Base-by-base conservation (phyloP, 768 basidiomycete genomes). In the Amanita subjunquillea region DNA sequence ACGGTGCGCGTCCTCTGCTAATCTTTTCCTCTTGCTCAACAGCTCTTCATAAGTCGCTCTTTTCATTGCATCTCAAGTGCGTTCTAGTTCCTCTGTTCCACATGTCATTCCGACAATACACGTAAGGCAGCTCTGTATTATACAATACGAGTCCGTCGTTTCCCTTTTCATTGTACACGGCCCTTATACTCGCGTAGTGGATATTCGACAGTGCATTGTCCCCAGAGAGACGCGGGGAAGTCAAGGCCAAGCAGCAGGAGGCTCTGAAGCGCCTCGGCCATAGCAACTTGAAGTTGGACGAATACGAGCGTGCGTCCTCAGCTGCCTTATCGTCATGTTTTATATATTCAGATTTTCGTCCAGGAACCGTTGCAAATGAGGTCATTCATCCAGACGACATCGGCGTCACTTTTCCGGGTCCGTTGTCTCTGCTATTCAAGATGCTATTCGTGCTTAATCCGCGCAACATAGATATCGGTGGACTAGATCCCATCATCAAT, bases 321-420 rank as follows among this genome's bases (percentile, higher is more conserved):
- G 13, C 9, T 8, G 42, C 36, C 43, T 25, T 17, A 3, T 25
- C n/a, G 17, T 32, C 47, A 25, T 37, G 38, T 20, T 38, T 15
- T 12, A 25, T 20, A 25, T 20, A 55, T 49, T 15, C 13, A 48
- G 2, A 45, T 3, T 38, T 39, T 43, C 23, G 13, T 52, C 2
- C 55, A 89, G 88, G 81, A 54, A 83, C 83, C 39, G 91, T 97
- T 52, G 91, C 95, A 3, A 87, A 85, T 37, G 94, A 98, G 61
- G 82, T 98, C 20, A 90, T 98, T 56, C 87, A 90, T 59, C 90
- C 91, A 2, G 90, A 93, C 64, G 89, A 94, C 60, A 94, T 95
- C 51, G 69, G 75, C 45, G 77, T 88, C 45, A 72, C 71, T 20
- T 94, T 94, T 65, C 66, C 76, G 22, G 91, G 91, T 87, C 51